Base-by-base conservation (phyloP, 75 land plant species). In the Cryptomeria japonica region DNA sequence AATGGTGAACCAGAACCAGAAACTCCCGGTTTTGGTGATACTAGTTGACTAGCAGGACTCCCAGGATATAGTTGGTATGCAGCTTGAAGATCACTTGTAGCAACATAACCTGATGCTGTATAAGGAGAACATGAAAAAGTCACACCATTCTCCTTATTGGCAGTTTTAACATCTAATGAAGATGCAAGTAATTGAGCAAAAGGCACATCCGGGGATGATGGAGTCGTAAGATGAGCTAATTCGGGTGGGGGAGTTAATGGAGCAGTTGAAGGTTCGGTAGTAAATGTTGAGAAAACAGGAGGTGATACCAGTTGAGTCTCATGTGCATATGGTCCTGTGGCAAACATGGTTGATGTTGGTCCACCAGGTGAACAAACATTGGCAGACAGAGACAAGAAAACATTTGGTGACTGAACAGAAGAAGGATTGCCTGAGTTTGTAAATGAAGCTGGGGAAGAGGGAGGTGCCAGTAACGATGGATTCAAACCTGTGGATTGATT, bases 161-260 rank as follows among this genome's bases (percentile, higher is more conserved):
- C 56, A 46, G 90, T 72, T 87, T 95, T 94, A 0, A 92, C 90
- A 42, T 92, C 90, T 61, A 89, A 83, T 28, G 99, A 92, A 49
- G 99, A 96, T 55, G 94, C 93, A 47, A 98, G 95, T 75, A 95
- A 94, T 61, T 89, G 95, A 38, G 99, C 99, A 93, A 89, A 98
- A 73, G 99, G 99, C 41, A 98, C 99, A 93, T 98, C 99, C 39
- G 99, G 99, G 32, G 99, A 98, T 80, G 99, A 97, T 0, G 99
- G 99, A 77, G 97, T 97, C 1, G 99, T 98, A 31, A 97, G 90
- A 83, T 98, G 99, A 84, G 96, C 96, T 58, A 97, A 91, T 88
- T 98, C 99, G 25, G 99, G 99, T 76, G 99, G 99, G 64, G 99
- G 99, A 18, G 99, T 98, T 55, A 98, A 92, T 84, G 99, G 99